These are phyloP conservation scores for Cytospora leucostoma DNA, from an alignment of 2,329 filamentous ascomycete species.

Conservation along the genomic window DNA sequence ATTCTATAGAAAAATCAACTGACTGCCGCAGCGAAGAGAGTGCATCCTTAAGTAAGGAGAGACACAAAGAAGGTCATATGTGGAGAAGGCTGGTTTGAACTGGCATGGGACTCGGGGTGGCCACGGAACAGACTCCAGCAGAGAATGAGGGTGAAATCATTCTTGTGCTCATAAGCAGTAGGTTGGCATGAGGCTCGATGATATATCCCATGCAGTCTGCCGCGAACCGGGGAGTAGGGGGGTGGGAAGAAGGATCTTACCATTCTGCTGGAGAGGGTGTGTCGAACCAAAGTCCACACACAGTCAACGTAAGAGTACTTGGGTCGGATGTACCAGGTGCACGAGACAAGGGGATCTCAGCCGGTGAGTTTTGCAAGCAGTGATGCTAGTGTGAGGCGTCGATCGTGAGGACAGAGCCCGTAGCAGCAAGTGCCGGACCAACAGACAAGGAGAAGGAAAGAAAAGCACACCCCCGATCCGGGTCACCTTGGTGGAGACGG, in stretches of 20 bases:
- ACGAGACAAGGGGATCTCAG: slow-evolving; percentile 18
- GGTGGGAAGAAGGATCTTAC: slow-evolving; percentile 43
- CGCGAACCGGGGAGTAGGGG: slow-evolving; percentile 42
- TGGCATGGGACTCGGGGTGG: slow-evolving; percentile 9
- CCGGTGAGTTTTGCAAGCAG: slow-evolving; percentile 20
- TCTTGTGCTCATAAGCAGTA: slow-evolving; percentile 20
- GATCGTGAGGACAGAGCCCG: slow-evolving; percentile 19
- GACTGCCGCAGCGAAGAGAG: slow-evolving; percentile 29
- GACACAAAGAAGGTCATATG: neutral
- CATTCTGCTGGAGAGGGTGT: slow-evolving; percentile 48
- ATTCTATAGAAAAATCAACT: slow-evolving; percentile 40
- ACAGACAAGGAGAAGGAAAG: slow-evolving; percentile 27
- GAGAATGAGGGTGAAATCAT: slow-evolving; percentile 13
- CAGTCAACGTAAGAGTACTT: slow-evolving; percentile 34
- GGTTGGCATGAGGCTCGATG: slow-evolving; percentile 37
- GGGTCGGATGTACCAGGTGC: slow-evolving; percentile 25
- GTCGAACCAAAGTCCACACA: slow-evolving; percentile 39
- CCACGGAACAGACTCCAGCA: slow-evolving; percentile 4
- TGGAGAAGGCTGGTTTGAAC: slow-evolving; percentile 1
- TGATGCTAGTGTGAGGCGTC: slow-evolving; percentile 20
- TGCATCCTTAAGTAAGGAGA: neutral
- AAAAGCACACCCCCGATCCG: slow-evolving; percentile 11
- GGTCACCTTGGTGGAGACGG: slow-evolving; percentile 19
- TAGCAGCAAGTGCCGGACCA: slow-evolving; percentile 20
- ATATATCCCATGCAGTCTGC: slow-evolving; percentile 50